phyloP scores from a whole-genome alignment of 2,329 filamentous ascomycete species.

The Bipolaris oryzae region DNA sequence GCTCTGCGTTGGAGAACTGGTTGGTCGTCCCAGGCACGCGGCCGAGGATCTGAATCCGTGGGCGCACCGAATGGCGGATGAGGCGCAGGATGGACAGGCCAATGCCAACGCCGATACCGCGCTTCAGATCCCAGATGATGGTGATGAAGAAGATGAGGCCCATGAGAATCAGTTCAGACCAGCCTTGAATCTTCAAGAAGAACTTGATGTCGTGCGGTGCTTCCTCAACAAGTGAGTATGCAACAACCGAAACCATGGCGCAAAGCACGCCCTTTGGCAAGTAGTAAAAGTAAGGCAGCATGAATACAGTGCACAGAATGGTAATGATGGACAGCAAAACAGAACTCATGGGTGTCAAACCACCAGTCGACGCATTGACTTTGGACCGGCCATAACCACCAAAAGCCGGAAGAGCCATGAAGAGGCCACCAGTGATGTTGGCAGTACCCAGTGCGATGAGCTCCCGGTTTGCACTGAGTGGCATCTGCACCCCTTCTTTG shows the following conservation, averaged over 20 bases:
- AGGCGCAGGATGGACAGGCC: slow-evolving; percentile 88
- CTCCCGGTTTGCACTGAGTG: slow-evolving; percentile 88
- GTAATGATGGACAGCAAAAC: slow-evolving; percentile 85
- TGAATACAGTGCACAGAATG: slow-evolving; percentile 76
- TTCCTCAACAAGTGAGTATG: slow-evolving; percentile 93
- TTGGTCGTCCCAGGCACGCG: slow-evolving; percentile 78
- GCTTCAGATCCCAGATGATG: slow-evolving; percentile 90
- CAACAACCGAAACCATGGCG: slow-evolving; percentile 93
- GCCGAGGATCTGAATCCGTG: slow-evolving; percentile 94
- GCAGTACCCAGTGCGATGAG: slow-evolving; percentile 89
- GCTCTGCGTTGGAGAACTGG: slow-evolving; percentile 83
- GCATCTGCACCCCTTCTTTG: slow-evolving; percentile 74
- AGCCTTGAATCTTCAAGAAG: slow-evolving; percentile 84
- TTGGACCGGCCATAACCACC: slow-evolving; percentile 96
- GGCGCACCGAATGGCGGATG: slow-evolving; percentile 86
- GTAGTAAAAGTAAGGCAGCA: slow-evolving; percentile 92
- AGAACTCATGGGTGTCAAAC: slow-evolving; percentile 91
- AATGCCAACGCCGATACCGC: slow-evolving; percentile 93
- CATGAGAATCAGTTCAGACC: slow-evolving; percentile 87
- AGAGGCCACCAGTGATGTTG: slow-evolving; percentile 89
- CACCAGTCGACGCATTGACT: slow-evolving; percentile 90
- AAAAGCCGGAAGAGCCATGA: slow-evolving; percentile 91
- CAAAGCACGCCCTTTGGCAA: slow-evolving; percentile 95
- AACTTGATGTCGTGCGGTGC: slow-evolving; percentile 90
- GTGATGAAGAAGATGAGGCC: slow-evolving; percentile 86